A percentile compares a stretch with the other conserved stretches of the same genome.
These are phyloP conservation scores for Amylostereum areolatum DNA, from an alignment of 1,284 basidiomycete species.

Conservation along the genomic window DNA sequence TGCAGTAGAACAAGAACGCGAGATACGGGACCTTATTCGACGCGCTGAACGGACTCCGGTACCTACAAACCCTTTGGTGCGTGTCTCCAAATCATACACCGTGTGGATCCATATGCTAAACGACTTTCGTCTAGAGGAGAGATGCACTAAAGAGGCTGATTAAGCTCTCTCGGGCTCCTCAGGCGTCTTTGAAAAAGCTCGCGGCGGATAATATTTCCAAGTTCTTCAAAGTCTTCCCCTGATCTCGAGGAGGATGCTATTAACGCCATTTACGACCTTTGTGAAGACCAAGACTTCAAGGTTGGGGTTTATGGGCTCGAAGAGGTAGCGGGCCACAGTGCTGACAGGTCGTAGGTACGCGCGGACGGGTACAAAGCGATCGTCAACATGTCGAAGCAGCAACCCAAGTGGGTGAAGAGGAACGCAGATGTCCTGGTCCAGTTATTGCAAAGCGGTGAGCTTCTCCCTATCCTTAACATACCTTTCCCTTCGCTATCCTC, in stretches of 20 bases:
- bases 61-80: conserved; percentile 19
- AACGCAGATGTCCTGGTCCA: conserved; percentile 71
- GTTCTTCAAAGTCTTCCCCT: conserved; percentile 58
- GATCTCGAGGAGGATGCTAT: conserved; percentile 68
- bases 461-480: neutral
- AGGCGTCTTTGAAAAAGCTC: conserved; percentile 40
- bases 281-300: conserved; percentile 57
- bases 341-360: conserved; percentile 41
- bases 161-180: conserved; percentile 29
- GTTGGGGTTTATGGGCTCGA: conserved; percentile 22
- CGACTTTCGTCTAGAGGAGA: conserved; percentile 21
- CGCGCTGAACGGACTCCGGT: conserved; percentile 25
- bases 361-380: conserved; percentile 62
- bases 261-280: conserved; percentile 69
- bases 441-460: conserved; percentile 67
- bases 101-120: neutral
- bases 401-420: conserved; percentile 56
- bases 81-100: conserved; percentile 3
- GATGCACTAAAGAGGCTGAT: conserved; percentile 31
- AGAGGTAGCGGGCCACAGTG: too few species aligned
- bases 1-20: conserved; percentile 23
- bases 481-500: neutral
- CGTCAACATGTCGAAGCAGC: conserved; percentile 51
- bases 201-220: conserved; percentile 52
- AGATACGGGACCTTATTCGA: conserved; percentile 22